These are phyloP conservation scores for Fusarium sp. DNA, from an alignment of 2,329 filamentous ascomycete species.

Conservation along the genomic window DNA sequence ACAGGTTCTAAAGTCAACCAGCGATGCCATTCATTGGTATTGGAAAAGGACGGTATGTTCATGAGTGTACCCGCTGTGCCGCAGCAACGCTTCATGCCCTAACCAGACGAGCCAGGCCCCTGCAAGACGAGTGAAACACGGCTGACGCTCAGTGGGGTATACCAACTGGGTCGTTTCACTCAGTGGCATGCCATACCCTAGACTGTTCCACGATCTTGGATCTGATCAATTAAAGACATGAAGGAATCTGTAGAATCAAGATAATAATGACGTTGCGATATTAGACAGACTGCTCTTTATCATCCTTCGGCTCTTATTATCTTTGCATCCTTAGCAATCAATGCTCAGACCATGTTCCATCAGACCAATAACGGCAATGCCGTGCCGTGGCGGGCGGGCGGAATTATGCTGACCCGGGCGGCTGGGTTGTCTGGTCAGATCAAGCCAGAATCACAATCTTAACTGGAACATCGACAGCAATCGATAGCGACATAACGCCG, in stretches of 20 bases:
- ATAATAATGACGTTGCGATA: too few relatives aligned
- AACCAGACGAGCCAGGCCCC: neutral
- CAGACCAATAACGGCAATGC: neutral
- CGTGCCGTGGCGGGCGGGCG: neutral
- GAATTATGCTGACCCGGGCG: neutral
- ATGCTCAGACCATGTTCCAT: neutral
- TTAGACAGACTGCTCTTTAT: neutral
- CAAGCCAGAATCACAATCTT: neutral
- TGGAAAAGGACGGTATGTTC: neutral
- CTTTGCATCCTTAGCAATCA: neutral
- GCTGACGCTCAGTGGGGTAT: neutral
- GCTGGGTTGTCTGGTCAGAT: neutral
- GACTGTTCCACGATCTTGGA: neutral
- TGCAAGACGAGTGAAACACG: neutral
- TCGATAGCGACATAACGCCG: neutral
- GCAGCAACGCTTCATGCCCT: neutral
- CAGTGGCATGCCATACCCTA: neutral
- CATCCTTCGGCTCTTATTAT: neutral
- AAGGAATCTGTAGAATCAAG: fast-evolving
- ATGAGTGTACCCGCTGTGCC: too few relatives aligned
- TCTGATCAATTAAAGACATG: fast-evolving
- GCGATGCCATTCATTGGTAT: neutral
- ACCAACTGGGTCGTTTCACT: neutral
- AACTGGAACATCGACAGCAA: neutral
- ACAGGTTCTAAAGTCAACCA: neutral